These are phyloP conservation scores for Suillus fuscotomentosus DNA, from an alignment of 768 basidiomycete genomes.

Conservation along the genomic window DNA sequence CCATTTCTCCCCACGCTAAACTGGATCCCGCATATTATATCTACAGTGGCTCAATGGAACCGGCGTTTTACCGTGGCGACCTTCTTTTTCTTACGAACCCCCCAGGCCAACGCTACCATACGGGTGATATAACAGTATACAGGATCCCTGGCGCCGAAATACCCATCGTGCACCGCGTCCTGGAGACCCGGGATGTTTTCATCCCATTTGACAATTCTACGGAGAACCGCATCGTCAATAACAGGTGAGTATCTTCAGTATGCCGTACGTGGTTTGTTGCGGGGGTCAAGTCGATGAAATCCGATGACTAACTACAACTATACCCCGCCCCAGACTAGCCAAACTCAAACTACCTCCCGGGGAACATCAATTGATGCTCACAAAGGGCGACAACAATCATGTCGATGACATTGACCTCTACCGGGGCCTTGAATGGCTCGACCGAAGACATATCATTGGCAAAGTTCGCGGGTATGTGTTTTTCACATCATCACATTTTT, in stretches of 20 bases:
- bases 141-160: constrained; percentile 90
- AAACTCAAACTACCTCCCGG: constrained; percentile 26
- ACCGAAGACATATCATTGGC: constrained; percentile 85
- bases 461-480: constrained; percentile 87
- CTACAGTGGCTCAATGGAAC: constrained; percentile 90
- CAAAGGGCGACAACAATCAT: constrained; percentile 96
- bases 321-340: not conserved
- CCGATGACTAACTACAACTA: not conserved
- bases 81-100: constrained; percentile 94
- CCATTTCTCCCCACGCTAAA: not conserved
- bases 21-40: too few species aligned
- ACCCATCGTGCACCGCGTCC: constrained; percentile 93
- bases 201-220: constrained; percentile 32
- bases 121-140: constrained; percentile 98
- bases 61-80: constrained; percentile 95
- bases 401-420: constrained; percentile 89
- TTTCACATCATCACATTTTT: not conserved
- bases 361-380: constrained; percentile 70
- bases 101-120: constrained; percentile 63
- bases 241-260: constrained; percentile 20
- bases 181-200: constrained; percentile 81
- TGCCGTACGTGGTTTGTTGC: not conserved
- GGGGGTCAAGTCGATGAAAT: not conserved
- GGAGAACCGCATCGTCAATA: constrained; percentile 14
- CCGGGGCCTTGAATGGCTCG: constrained; percentile 83